These are phyloP conservation scores for Ceratocystis harringtonii DNA, from an alignment of 2,329 filamentous ascomycete species.

Conservation along the genomic window DNA sequence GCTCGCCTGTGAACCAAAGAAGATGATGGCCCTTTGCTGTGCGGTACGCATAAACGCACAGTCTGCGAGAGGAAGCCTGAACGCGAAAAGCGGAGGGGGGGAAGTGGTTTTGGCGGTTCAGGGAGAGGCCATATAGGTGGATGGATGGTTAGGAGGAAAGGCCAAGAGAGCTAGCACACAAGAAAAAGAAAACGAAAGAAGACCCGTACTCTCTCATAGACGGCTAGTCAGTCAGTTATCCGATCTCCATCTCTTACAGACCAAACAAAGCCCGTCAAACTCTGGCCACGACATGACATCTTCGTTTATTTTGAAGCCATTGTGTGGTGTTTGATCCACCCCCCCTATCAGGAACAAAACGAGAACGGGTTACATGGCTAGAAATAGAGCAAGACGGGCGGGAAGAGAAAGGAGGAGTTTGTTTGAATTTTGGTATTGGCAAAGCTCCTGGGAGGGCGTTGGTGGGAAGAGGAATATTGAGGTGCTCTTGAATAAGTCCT, in stretches of 20 bases:
- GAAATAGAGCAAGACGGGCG: not conserved
- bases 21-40: too few relatives aligned
- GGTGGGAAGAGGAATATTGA: too few relatives aligned
- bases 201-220: not conserved
- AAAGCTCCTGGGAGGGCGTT: too few relatives aligned
- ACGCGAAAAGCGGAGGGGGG: not conserved
- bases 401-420: not conserved
- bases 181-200: not conserved
- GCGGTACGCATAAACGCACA: too few relatives aligned
- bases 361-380: not conserved
- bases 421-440: not conserved
- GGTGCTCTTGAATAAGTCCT: not conserved
- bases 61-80: too few relatives aligned
- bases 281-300: not conserved
- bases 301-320: not conserved
- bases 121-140: not conserved
- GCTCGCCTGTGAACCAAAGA: too few relatives aligned
- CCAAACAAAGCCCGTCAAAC: not conserved
- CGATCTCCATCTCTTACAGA: too few relatives aligned
- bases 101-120: not conserved
- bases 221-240: too few relatives aligned
- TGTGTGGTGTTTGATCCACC: not conserved
- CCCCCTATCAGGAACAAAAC: not conserved
- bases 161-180: not conserved
- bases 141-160: not conserved